A percentile compares a stretch with the other conserved stretches of the same genome.
These are phyloP conservation scores for Lolium multiflorum DNA, from an alignment of 176 grass and related monocot species.

Conservation along the genomic window DNA sequence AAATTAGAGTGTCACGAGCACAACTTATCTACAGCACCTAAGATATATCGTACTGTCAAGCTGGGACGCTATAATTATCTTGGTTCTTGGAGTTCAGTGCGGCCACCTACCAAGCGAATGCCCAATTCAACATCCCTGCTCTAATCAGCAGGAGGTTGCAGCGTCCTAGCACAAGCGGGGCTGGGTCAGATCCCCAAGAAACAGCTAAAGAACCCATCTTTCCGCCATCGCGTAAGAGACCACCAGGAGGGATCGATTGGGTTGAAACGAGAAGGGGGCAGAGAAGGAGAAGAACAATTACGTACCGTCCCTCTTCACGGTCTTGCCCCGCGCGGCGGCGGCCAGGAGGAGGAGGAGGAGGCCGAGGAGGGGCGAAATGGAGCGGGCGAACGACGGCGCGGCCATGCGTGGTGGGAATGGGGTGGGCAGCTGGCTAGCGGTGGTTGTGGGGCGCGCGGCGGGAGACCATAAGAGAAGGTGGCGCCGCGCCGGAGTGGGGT, in stretches of 20 bases:
- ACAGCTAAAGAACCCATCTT: slow-evolving; percentile 11
- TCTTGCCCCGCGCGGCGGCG: slow-evolving; percentile 63
- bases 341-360: slow-evolving; percentile 54
- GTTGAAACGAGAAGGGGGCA: too few relatives aligned
- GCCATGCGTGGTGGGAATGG: slow-evolving; percentile 25
- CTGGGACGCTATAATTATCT: background rate
- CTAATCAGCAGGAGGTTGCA: slow-evolving; percentile 8
- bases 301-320: slow-evolving; percentile 96
- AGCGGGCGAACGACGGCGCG: slow-evolving; percentile 12
- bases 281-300: background rate
- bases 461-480: slow-evolving; percentile 37
- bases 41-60: background rate
- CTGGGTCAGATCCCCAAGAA: slow-evolving; percentile 41
- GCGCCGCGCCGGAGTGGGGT: slow-evolving; percentile 7
- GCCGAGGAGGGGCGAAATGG: background rate
- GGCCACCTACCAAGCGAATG: background rate
- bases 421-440: slow-evolving; percentile 13
- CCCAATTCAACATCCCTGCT: background rate
- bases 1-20: background rate
- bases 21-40: background rate
- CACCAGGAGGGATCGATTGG: background rate
- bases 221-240: background rate
- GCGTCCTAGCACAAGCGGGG: background rate
- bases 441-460: slow-evolving; percentile 15
- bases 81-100: too few relatives aligned